Percentiles rank a stretch among this genome's conserved stretches.
These are phyloP conservation scores for Trapa bicornis DNA, from an alignment of 345 rosid genomes.

Conservation along the genomic window DNA sequence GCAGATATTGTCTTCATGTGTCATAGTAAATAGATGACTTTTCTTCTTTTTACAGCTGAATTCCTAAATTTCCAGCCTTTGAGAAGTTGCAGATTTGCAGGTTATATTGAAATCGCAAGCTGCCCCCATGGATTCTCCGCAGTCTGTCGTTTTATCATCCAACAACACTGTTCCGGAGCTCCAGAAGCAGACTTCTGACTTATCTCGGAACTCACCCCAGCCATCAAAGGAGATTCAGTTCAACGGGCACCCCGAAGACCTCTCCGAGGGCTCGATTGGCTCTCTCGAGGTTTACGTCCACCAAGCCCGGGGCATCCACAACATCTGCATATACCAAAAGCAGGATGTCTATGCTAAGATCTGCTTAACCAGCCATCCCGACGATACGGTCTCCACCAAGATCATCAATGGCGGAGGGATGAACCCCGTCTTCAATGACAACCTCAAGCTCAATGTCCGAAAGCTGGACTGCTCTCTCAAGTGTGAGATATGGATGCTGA, in stretches of 20 bases:
- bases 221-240: constrained; percentile 26
- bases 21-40: too few relatives aligned
- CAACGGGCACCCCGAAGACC: constrained; percentile 19
- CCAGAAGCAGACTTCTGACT: constrained; percentile 43
- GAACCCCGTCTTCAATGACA: constrained; percentile 88
- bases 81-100: neutral
- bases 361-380: constrained; percentile 77
- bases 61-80: neutral
- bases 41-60: neutral
- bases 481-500: constrained; percentile 96
- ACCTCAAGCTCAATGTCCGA: constrained; percentile 48
- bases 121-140: constrained; percentile 79
- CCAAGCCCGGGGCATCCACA: constrained; percentile 93
- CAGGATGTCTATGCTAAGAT: constrained; percentile 98
- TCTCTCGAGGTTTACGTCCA: constrained; percentile 63
- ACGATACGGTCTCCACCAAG: constrained; percentile 61
- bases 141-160: constrained; percentile 85
- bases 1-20: too few relatives aligned
- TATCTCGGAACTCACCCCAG: constrained; percentile 25
- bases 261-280: constrained; percentile 36
- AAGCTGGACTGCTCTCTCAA: constrained; percentile 65
- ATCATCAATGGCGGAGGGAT: constrained; percentile 97
- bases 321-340: constrained; percentile 98
- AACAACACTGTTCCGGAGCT: constrained; percentile 39
- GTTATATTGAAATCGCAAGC: constrained; percentile 10